Conservation (phyloP, 495 filamentous ascomycete genomes). For the Tuber umbilicatum region DNA sequence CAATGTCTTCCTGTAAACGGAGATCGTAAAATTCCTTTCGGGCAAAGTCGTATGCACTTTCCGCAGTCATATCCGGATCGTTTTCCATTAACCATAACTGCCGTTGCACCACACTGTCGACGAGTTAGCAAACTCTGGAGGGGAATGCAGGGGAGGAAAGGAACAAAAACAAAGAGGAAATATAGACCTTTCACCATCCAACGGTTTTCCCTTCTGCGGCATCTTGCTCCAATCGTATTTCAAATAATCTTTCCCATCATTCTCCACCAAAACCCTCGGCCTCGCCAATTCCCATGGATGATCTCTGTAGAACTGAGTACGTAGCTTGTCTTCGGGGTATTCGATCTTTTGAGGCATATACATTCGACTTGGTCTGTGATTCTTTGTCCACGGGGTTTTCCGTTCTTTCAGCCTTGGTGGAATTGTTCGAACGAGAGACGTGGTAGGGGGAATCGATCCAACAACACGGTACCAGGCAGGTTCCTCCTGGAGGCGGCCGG, state of each 20-base stretch:
- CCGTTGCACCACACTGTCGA: constrained; percentile 80
- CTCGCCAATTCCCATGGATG: constrained; percentile 97
- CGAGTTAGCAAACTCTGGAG: constrained; percentile 17
- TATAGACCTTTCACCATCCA: constrained; percentile 79
- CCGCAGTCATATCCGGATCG: constrained; percentile 53
- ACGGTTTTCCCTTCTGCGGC: constrained; percentile 64
- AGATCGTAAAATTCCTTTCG: constrained; percentile 84
- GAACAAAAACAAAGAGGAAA: constrained; percentile 7
- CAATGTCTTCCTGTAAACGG: constrained; percentile 73
- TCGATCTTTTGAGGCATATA: constrained; percentile 71
- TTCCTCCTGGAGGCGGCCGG: constrained; percentile 43
- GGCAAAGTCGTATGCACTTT: constrained; percentile 75
- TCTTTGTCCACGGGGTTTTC: constrained; percentile 48
- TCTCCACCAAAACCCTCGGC: constrained; percentile 75
- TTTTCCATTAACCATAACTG: constrained; percentile 77
- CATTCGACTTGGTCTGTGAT: constrained; percentile 60
- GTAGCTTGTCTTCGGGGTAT: constrained; percentile 80
- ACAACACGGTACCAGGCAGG: constrained; percentile 76
- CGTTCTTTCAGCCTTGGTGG: constrained; percentile 59
- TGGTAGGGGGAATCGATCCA: constrained; percentile 67
- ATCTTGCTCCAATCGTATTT: constrained; percentile 72
- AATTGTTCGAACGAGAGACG: constrained; percentile 64
- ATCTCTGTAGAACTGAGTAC: constrained; percentile 75
- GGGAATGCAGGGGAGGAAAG: background rate
- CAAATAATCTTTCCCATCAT: constrained; percentile 71